Conservation (phyloP, 352 stramenopile species). For the Blastocystis sp. region DNA sequence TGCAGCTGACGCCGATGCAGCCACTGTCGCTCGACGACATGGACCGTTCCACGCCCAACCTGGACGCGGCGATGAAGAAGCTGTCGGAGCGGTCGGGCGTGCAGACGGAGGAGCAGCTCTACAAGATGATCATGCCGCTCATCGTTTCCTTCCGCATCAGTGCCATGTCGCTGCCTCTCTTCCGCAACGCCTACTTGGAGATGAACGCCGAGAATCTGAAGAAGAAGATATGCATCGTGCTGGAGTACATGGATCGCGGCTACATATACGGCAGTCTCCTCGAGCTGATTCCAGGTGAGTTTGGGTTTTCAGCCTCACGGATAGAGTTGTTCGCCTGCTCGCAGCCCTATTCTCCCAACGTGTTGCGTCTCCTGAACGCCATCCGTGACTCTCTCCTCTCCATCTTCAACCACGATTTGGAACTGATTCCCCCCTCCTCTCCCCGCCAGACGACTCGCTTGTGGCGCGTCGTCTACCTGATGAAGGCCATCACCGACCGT, state of each 20-base stretch:
- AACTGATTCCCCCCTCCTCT: background rate
- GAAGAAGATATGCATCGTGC: background rate
- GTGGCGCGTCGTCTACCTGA: slow-evolving; percentile 26
- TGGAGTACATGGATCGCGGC: background rate
- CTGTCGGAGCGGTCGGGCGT: background rate
- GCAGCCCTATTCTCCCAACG: background rate
- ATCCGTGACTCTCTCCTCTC: background rate
- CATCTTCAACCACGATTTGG: slow-evolving; percentile 13
- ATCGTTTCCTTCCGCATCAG: slow-evolving; percentile 24
- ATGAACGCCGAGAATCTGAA: background rate
- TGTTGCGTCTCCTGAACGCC: background rate
- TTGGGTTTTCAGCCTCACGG: background rate
- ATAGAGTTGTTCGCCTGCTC: background rate
- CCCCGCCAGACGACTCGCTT: background rate
- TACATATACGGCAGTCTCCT: slow-evolving; percentile 6
- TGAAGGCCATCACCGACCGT: slow-evolving; percentile 4
- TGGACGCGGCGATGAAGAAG: background rate
- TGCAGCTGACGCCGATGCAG: background rate
- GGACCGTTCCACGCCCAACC: background rate
- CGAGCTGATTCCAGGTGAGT: background rate
- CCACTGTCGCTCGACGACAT: background rate
- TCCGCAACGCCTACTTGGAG: background rate
- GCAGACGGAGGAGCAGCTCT: background rate
- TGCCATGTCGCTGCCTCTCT: background rate
- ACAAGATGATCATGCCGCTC: background rate